phyloP scores from a whole-genome alignment of 1,284 basidiomycete species.

The Leucoagaricus sp. region DNA sequence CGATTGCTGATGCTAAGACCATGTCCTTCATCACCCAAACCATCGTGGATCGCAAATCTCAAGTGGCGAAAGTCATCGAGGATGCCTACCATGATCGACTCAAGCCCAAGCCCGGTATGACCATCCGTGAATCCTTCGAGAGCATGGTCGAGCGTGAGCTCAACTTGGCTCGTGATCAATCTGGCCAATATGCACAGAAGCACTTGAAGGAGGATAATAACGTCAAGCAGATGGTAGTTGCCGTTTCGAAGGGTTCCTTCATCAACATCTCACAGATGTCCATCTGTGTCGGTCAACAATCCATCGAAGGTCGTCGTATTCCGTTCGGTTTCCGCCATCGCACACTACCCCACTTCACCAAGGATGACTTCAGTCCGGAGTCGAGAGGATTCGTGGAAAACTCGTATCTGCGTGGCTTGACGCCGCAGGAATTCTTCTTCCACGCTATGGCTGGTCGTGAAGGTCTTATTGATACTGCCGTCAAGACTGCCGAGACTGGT shows the following conservation, averaged over 20 bases:
- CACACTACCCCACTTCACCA: slow-evolving; percentile 95
- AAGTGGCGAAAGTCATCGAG: slow-evolving; percentile 72
- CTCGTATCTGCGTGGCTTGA: slow-evolving; percentile 97
- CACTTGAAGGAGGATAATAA: slow-evolving; percentile 98
- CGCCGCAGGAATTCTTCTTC: slow-evolving; percentile 99
- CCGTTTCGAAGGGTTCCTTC: slow-evolving; percentile 97
- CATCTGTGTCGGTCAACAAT: slow-evolving; percentile 98
- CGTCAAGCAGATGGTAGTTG: slow-evolving; percentile 99
- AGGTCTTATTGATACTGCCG: slow-evolving; percentile 98
- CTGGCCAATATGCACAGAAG: slow-evolving; percentile 94
- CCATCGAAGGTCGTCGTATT: slow-evolving; percentile 97
- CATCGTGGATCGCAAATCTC: slow-evolving; percentile 81
- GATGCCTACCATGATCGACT: slow-evolving; percentile 83
- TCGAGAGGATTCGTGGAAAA: slow-evolving; percentile 99
- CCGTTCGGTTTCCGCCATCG: slow-evolving; percentile 98
- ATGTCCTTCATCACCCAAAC: slow-evolving; percentile 87
- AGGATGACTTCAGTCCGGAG: slow-evolving; percentile 99
- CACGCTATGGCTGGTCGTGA: slow-evolving; percentile 99
- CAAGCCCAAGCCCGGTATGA: slow-evolving; percentile 95
- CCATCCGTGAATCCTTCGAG: slow-evolving; percentile 98
- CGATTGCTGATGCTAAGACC: slow-evolving; percentile 89
- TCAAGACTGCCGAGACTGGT: slow-evolving; percentile 99
- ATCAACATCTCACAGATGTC: slow-evolving; percentile 99
- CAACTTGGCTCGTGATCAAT: slow-evolving; percentile 94
- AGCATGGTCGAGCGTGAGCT: slow-evolving; percentile 89